Conservation (phyloP, 192 early-diverging fungal genomes). For the Coemansia sp. region DNA sequence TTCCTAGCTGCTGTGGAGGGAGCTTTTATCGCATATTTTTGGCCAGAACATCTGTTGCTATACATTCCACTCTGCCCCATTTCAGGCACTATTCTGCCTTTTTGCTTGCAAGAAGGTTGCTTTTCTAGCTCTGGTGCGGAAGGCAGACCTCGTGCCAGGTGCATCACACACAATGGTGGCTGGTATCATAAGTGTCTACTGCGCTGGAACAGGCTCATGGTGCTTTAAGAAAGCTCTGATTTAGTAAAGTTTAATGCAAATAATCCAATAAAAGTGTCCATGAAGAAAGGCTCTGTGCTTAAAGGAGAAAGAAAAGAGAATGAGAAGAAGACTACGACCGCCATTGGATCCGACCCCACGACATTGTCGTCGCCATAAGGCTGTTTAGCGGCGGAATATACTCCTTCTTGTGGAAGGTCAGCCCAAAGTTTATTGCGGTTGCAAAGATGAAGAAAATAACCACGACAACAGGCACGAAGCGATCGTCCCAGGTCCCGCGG, state of each 20-base stretch:
- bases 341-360: slow-evolving; percentile 31
- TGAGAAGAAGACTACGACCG: slow-evolving; percentile 4
- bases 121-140: no score
- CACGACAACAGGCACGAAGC: slow-evolving; percentile 43
- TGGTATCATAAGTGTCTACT: no score
- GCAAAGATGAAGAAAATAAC: slow-evolving; percentile 55
- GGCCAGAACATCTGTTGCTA: no score
- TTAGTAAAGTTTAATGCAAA: background rate
- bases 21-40: no score
- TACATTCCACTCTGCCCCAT: no score
- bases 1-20: no score
- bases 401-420: slow-evolving; percentile 57
- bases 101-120: no score
- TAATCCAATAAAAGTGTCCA: background rate
- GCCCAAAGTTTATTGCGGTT: slow-evolving; percentile 57
- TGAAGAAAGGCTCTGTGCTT: background rate
- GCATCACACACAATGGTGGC: no score
- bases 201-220: no score
- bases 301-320: background rate
- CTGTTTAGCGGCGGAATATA: slow-evolving; percentile 51
- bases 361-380: slow-evolving; percentile 61
- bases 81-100: no score
- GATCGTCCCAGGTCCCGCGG: slow-evolving; percentile 55
- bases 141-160: no score
- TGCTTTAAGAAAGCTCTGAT: no score